These are phyloP conservation scores for Pythium brassicae DNA, from an alignment of 352 stramenopile species.

Conservation along the genomic window DNA sequence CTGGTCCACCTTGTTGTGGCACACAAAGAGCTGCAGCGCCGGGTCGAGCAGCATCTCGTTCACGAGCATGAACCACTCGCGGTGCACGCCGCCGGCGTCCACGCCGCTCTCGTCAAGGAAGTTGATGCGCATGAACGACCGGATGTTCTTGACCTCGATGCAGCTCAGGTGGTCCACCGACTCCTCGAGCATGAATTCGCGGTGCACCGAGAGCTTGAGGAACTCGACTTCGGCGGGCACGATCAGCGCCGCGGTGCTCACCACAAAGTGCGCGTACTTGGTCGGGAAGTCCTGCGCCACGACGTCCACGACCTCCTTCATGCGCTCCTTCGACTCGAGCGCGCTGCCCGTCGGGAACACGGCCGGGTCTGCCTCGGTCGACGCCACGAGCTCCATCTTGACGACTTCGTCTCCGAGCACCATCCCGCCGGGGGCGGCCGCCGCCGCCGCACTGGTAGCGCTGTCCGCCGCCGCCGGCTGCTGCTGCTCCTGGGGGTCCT, in stretches of 20 bases:
- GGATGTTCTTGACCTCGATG: conserved; percentile 50
- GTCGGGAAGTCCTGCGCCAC: conserved; percentile 37
- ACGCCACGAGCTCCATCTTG: conserved; percentile 23
- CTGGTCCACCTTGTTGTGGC: conserved; percentile 52
- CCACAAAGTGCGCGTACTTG: conserved; percentile 52
- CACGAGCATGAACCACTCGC: conserved; percentile 87
- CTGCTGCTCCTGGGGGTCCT: neutral
- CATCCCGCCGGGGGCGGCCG: too few relatives aligned
- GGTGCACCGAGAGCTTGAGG: conserved; percentile 41
- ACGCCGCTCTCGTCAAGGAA: conserved; percentile 83
- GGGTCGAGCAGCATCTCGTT: conserved; percentile 51
- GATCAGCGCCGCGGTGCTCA: conserved; percentile 26
- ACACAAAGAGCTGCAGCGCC: conserved; percentile 46
- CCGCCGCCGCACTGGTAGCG: too few relatives aligned
- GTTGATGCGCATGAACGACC: conserved; percentile 62
- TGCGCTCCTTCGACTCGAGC: neutral
- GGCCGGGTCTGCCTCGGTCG: conserved; percentile 16
- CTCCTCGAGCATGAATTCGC: conserved; percentile 56
- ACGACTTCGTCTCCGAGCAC: neutral
- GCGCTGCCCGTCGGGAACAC: conserved; percentile 27
- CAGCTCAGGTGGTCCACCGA: conserved; percentile 58
- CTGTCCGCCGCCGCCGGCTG: too few relatives aligned
- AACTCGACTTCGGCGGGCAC: conserved; percentile 38
- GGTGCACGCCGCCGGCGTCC: conserved; percentile 81
- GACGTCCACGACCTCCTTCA: conserved; percentile 22